phyloP scores from a whole-genome alignment of 2,329 filamentous ascomycete genomes.

The Chaetothyriales sp. region DNA sequence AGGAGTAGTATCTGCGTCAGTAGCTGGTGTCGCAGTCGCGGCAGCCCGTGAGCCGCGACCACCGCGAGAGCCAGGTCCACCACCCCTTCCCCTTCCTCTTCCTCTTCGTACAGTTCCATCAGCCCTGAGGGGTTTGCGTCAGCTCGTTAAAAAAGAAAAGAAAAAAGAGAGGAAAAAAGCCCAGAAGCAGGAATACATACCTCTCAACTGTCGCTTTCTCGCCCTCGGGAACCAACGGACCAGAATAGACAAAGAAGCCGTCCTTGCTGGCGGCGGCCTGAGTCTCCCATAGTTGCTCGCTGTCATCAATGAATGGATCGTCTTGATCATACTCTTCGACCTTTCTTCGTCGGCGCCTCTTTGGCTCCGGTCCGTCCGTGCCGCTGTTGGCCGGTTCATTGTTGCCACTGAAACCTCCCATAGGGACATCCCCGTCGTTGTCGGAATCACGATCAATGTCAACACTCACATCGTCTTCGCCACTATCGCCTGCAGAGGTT shows the following conservation, averaged over 20 bases:
- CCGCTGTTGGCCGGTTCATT: slow-evolving; percentile 46
- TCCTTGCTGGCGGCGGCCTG: slow-evolving; percentile 87
- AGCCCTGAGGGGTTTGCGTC: slow-evolving; percentile 34
- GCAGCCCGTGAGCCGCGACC: slow-evolving; percentile 16
- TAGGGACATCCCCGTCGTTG: slow-evolving; percentile 32
- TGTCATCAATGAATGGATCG: slow-evolving; percentile 68
- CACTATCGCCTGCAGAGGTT: slow-evolving; percentile 40
- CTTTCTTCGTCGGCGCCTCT: slow-evolving; percentile 66
- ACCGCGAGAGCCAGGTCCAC: slow-evolving; percentile 33
- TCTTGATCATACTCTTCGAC: slow-evolving; percentile 52
- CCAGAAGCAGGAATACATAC: slow-evolving; percentile 26
- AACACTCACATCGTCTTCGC: slow-evolving; percentile 67
- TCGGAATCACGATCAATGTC: slow-evolving; percentile 62
- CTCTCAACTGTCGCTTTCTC: slow-evolving; percentile 56
- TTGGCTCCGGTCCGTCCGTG: slow-evolving; percentile 42
- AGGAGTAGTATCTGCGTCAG: not conserved
- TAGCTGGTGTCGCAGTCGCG: slow-evolving; percentile 2
- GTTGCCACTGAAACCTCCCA: slow-evolving; percentile 28
- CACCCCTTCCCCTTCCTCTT: slow-evolving; percentile 39
- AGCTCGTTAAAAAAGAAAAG: no score
- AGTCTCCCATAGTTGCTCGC: slow-evolving; percentile 87
- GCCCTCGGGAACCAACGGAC: slow-evolving; percentile 72
- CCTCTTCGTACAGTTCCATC: slow-evolving; percentile 43
- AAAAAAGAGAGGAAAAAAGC: slow-evolving; percentile 27
- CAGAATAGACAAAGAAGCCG: slow-evolving; percentile 96